Percentiles rank a stretch among this genome's conserved stretches.
phyloP scores from a whole-genome alignment of 1,284 basidiomycete genomes.

The Pseudozyma tsukubaensis region DNA sequence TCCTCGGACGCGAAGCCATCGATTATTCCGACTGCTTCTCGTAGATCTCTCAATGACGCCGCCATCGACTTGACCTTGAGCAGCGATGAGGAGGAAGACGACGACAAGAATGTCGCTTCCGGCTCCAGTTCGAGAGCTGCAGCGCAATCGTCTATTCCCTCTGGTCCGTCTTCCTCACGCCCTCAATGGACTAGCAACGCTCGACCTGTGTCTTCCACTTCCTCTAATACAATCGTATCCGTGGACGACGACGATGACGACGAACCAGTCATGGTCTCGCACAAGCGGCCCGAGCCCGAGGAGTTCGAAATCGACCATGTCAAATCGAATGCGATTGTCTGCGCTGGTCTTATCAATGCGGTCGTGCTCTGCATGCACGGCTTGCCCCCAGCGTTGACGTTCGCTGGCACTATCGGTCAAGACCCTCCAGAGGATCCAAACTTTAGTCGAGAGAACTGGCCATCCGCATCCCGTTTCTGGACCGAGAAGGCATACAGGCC shows the following conservation, averaged over 20 bases:
- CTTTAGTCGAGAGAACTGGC: conserved; percentile 44
- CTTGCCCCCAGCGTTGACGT: conserved; percentile 48
- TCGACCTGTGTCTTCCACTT: neutral
- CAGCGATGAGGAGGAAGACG: conserved; percentile 38
- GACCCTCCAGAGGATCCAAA: conserved; percentile 43
- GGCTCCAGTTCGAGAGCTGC: neutral
- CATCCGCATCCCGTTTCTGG: conserved; percentile 49
- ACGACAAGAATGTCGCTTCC: conserved; percentile 8
- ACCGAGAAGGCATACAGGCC: conserved; percentile 58
- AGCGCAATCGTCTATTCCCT: neutral
- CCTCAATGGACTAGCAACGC: neutral
- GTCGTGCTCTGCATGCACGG: conserved; percentile 62
- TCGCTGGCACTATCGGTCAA: conserved; percentile 24
- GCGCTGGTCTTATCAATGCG: conserved; percentile 59
- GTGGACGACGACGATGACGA: conserved; percentile 56
- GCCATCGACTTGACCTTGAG: conserved; percentile 46
- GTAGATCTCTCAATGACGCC: neutral
- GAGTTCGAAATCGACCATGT: conserved; percentile 48
- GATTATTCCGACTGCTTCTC: neutral
- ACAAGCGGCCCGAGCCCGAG: conserved; percentile 21
- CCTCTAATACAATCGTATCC: conserved; percentile 4
- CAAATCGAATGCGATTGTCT: conserved; percentile 55
- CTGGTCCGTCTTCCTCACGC: too few species aligned
- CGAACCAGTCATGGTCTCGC: conserved; percentile 53
- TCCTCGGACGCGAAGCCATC: neutral